Conservation (phyloP, 1,139 yeast species). For the Hyphopichia buzzinii region DNA sequence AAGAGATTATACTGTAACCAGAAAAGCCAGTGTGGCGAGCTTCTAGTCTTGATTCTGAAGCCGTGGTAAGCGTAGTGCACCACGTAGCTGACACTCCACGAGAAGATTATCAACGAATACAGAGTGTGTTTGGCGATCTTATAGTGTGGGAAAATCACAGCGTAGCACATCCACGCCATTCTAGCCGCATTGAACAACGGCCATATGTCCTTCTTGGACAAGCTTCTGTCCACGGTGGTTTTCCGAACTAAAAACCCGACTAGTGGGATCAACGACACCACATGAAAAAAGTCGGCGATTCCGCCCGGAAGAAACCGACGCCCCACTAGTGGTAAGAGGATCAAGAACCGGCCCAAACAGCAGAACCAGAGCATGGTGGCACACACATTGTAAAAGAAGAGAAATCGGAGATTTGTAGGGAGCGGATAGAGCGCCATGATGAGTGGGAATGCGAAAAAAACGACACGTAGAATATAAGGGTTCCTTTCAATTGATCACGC, state of each 20-base stretch:
- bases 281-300: conserved; percentile 60
- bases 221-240: conserved; percentile 11
- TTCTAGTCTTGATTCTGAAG: conserved; percentile 41
- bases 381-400: conserved; percentile 35
- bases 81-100: conserved; percentile 44
- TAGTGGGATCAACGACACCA: conserved; percentile 37
- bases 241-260: conserved; percentile 24
- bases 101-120: conserved; percentile 45
- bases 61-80: conserved; percentile 47
- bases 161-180: conserved; percentile 45
- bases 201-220: conserved; percentile 22
- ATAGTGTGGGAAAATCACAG: conserved; percentile 48
- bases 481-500: too few species aligned
- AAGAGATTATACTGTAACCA: conserved; percentile 41
- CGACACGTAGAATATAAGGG: too few species aligned
- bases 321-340: conserved; percentile 62
- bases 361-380: conserved; percentile 52
- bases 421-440: conserved; percentile 29
- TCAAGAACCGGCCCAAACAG: conserved; percentile 47
- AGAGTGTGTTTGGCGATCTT: conserved; percentile 47
- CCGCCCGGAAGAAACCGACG: conserved; percentile 65
- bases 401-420: conserved; percentile 27
- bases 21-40: conserved; percentile 33
- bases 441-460: too few species aligned
- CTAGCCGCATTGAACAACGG: conserved; percentile 27